These are phyloP conservation scores for Cystofilobasidium macerans DNA, from an alignment of 768 basidiomycete genomes.

Conservation along the genomic window DNA sequence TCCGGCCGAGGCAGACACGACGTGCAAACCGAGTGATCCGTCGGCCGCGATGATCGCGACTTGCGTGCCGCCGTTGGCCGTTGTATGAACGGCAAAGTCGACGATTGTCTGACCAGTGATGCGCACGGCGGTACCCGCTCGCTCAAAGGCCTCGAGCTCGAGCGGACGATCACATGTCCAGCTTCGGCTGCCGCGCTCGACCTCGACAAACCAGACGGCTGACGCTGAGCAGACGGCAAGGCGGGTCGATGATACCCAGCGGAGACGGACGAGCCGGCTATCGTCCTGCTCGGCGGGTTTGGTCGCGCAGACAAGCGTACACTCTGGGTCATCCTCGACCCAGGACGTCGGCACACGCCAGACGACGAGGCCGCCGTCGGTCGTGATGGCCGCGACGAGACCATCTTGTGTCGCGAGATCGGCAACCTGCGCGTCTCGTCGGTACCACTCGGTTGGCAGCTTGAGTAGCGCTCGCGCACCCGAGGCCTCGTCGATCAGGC, in stretches of 20 bases:
- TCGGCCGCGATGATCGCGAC: neutral
- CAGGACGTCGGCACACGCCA: conserved; percentile 15
- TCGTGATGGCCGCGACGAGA: conserved; percentile 15
- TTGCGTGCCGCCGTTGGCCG: neutral
- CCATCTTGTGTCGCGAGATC: conserved; percentile 10
- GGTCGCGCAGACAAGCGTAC: conserved; percentile 9
- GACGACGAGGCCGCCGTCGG: conserved; percentile 19
- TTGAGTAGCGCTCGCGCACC: conserved; percentile 21
- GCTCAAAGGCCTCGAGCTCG: neutral
- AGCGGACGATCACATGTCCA: neutral
- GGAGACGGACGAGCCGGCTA: conserved; percentile 1
- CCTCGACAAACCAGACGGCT: neutral
- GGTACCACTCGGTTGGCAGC: conserved; percentile 17
- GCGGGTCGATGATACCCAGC: neutral
- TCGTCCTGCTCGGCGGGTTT: neutral
- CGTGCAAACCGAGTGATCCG: neutral
- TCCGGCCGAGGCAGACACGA: neutral
- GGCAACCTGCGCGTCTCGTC: conserved; percentile 17
- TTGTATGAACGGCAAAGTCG: neutral
- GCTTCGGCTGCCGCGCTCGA: neutral
- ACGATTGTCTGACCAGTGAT: neutral
- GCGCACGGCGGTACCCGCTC: neutral
- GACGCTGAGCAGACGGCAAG: neutral
- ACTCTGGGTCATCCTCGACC: conserved; percentile 14
- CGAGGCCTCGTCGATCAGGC: conserved; percentile 7